Base-by-base conservation (phyloP, 495 filamentous ascomycete species). In the Xylaria venustula region DNA sequence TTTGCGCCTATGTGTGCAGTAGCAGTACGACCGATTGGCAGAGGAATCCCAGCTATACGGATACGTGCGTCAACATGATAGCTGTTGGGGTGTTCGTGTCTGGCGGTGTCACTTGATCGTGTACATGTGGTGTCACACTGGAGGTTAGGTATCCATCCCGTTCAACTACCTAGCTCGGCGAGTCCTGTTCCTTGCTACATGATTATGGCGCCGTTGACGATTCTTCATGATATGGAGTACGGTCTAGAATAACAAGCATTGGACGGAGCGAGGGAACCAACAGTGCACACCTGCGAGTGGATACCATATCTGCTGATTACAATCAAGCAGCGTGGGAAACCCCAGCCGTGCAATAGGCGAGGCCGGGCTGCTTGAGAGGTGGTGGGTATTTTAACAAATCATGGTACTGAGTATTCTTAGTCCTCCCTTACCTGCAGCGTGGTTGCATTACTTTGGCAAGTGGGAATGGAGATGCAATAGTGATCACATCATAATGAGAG, bases 1-100 rank as follows among this genome's bases (percentile, higher is more conserved):
- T 32, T 23, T 40, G 14, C 26, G 40, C 20, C 15, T 14, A 9
- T 56, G 19, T 25, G 4, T n/a, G 17, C n/a, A 25, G 26, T 47
- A 14, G 15, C 22, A 36, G 41, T 12, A 54, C 30, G 45, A 37
- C 23, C 15, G 50, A 42, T 51, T 26, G 28, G 40, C 14, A 54
- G 25, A 52, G n/a, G 20, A 61, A 41, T 54, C 58, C 58, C 58
- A 55, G 40, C 58, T 26, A 6, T 30, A 34, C 51, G 59, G 59
- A 48, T 57, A 41, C 34, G 12, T 48, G 59, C 51, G 12, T 56
- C 30, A 49, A 49, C 12, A 40, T 56, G 53, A 56, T 50, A 32
- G 42, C 52, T 56, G 22, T n/a, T 44, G 28, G 34, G 30, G 20
- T 23, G 46, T 50, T 55, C 42, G 44, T 55, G 25, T 42, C 41